Evolutionary conservation across 73 alveolate species (phyloP).

Genomic region (Tetrahymena borealis): DNA sequence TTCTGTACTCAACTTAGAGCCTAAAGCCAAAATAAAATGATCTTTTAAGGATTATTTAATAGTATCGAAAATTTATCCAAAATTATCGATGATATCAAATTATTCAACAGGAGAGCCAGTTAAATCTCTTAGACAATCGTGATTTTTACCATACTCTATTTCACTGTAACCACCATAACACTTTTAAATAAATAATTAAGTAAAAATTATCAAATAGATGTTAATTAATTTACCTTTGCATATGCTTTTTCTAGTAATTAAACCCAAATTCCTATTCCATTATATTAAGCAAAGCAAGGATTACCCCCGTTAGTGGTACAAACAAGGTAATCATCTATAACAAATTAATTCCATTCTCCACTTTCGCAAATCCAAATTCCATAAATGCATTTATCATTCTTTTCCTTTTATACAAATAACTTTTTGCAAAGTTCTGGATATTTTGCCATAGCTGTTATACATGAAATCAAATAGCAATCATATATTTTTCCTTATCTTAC

Average conservation of each 20-base stretch:
- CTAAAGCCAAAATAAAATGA: not conserved
- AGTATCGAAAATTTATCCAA: not conserved
- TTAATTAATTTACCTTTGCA: not conserved
- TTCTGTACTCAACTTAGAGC: not conserved
- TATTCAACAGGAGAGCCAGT: not conserved
- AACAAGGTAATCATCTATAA: not conserved
- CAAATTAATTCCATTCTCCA: not conserved
- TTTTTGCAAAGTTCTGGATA: not conserved
- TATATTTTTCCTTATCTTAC: not conserved
- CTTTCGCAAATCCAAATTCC: not conserved
- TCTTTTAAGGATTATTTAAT: not conserved
- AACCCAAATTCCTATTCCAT: not conserved
- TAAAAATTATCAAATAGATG: not conserved
- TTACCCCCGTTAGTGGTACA: not conserved
- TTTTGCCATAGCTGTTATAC: not conserved
- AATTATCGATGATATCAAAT: not conserved
- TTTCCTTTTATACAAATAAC: not conserved
- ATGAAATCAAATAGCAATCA: not conserved
- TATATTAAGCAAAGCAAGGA: not conserved
- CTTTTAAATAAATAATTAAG: not conserved
- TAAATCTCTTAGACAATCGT: not conserved
- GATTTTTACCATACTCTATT: not conserved
- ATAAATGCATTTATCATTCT: not conserved
- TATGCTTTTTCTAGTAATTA: not conserved
- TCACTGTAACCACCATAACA: not conserved